These are phyloP conservation scores for Pleurotus eryngii DNA, from an alignment of 768 basidiomycete species.

Conservation along the genomic window DNA sequence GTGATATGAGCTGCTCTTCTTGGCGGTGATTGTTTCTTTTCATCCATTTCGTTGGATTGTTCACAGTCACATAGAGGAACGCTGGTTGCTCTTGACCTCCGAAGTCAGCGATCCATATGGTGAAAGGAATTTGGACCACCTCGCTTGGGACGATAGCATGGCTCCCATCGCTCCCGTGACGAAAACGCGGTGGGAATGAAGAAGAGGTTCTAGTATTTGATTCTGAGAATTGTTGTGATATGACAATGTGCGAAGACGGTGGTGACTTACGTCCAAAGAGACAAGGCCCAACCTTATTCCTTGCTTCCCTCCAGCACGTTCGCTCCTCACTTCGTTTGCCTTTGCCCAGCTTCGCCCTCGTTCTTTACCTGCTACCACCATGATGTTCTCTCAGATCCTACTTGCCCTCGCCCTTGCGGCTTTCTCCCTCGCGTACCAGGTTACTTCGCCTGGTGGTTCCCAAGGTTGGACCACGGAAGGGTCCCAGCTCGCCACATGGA, in stretches of 20 bases:
- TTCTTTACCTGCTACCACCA: constrained; percentile 14
- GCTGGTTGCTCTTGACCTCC: too few relatives aligned
- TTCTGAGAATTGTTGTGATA: neutral
- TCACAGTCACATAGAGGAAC: too few relatives aligned
- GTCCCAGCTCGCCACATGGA: constrained; percentile 57
- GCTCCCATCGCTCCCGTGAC: too few relatives aligned
- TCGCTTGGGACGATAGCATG: too few relatives aligned
- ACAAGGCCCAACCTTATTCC: neutral
- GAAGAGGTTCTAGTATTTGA: too few relatives aligned
- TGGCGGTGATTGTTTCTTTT: too few relatives aligned
- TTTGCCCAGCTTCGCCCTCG: constrained; percentile 13
- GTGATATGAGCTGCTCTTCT: too few relatives aligned
- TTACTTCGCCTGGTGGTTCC: constrained; percentile 46
- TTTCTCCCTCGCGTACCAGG: constrained; percentile 59
- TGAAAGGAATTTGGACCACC: too few relatives aligned
- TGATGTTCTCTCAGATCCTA: constrained; percentile 17
- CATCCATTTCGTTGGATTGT: too few relatives aligned
- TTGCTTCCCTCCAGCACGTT: constrained; percentile 13
- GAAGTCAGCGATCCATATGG: too few relatives aligned
- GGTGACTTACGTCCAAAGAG: neutral
- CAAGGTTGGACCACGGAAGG: constrained; percentile 59
- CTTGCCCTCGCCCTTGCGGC: constrained; percentile 49
- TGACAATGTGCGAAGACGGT: neutral
- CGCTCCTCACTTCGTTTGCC: constrained; percentile 1
- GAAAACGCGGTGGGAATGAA: too few relatives aligned